A percentile compares a stretch with the other conserved stretches of the same genome.
Conservation (phyloP, 2,329 filamentous ascomycete genomes). For the Penicillium sp. region DNA sequence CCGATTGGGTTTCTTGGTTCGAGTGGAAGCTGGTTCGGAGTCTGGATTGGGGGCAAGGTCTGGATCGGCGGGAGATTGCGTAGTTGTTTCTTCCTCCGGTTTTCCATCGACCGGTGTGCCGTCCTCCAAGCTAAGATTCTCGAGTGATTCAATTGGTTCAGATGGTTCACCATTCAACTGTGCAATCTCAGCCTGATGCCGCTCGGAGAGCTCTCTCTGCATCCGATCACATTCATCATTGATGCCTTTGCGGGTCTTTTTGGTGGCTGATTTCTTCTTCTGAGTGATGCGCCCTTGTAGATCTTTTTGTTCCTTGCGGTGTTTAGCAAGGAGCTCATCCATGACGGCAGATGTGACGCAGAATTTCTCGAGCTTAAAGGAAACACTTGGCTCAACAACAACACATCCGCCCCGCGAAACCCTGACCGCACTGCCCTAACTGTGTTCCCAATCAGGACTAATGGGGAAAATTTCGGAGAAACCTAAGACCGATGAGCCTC, state of each 20-base stretch:
- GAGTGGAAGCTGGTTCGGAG: conserved; percentile 14
- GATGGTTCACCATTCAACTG: conserved; percentile 37
- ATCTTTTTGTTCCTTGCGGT: conserved; percentile 83
- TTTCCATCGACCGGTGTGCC: conserved; percentile 13
- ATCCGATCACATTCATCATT: conserved; percentile 59
- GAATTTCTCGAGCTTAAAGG: too few relatives aligned
- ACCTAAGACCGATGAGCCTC: conserved; percentile 23
- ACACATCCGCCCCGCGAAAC: conserved; percentile 27
- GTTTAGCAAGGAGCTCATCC: conserved; percentile 70
- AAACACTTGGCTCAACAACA: conserved; percentile 3
- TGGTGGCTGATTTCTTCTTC: conserved; percentile 95
- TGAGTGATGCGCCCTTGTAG: conserved; percentile 78
- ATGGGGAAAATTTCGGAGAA: conserved; percentile 5
- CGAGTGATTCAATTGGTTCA: conserved; percentile 25
- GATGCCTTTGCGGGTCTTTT: conserved; percentile 66
- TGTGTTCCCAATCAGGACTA: conserved; percentile 18
- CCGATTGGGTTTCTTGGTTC: conserved; percentile 71
- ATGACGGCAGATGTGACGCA: conserved; percentile 38
- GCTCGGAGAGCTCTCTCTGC: conserved; percentile 51
- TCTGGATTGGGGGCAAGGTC: conserved; percentile 5
- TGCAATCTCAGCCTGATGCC: conserved; percentile 49
- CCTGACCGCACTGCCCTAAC: conserved; percentile 27
- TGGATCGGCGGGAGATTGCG: conserved; percentile 4
- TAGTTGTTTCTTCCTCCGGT: conserved; percentile 6
- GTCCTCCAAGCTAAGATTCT: conserved; percentile 32